A percentile compares a stretch with the other conserved stretches of the same genome.
Evolutionary conservation across 176 grass and related monocot species (phyloP).

Genomic region (Calamus simplicifolius): DNA sequence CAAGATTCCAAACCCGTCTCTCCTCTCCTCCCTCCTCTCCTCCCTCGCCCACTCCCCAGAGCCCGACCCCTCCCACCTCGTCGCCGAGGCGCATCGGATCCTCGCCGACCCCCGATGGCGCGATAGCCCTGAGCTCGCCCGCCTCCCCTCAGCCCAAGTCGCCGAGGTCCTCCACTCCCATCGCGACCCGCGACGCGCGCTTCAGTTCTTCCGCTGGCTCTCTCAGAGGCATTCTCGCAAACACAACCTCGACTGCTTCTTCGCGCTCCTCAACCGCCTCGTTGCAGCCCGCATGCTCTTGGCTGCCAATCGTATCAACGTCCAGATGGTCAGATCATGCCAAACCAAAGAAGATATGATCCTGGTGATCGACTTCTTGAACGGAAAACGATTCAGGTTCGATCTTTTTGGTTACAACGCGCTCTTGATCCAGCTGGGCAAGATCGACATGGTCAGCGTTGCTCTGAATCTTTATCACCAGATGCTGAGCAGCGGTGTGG

Average conservation of each 20-base stretch:
- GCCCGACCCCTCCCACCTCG: constrained; percentile 8
- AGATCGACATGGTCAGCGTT: constrained; percentile 20
- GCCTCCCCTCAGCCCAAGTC: constrained; percentile 20
- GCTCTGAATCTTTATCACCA: constrained; percentile 23
- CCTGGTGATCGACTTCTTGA: constrained; percentile 28
- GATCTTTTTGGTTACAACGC: constrained; percentile 23
- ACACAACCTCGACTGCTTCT: constrained; percentile 12
- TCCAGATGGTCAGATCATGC: constrained; percentile 38
- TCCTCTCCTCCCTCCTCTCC: constrained; percentile 3
- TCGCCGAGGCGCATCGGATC: constrained; percentile 20
- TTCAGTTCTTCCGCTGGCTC: constrained; percentile 32
- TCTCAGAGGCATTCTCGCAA: constrained; percentile 27
- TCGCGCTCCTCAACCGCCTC: constrained; percentile 26
- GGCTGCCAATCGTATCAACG: constrained; percentile 12
- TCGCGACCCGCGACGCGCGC: constrained; percentile 1
- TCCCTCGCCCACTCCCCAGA: not conserved
- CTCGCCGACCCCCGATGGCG: constrained; percentile 27
- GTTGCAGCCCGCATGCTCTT: constrained; percentile 12
- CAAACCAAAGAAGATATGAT: constrained; percentile 17
- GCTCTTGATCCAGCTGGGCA: constrained; percentile 29
- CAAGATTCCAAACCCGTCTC: constrained; percentile 1
- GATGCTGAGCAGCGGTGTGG: constrained; percentile 13
- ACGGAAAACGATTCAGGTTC: constrained; percentile 16
- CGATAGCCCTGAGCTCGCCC: constrained; percentile 23
- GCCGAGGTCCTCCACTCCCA: constrained; percentile 29